Base-by-base conservation (phyloP, 163 green algal species). In the Prototheca cutis region DNA sequence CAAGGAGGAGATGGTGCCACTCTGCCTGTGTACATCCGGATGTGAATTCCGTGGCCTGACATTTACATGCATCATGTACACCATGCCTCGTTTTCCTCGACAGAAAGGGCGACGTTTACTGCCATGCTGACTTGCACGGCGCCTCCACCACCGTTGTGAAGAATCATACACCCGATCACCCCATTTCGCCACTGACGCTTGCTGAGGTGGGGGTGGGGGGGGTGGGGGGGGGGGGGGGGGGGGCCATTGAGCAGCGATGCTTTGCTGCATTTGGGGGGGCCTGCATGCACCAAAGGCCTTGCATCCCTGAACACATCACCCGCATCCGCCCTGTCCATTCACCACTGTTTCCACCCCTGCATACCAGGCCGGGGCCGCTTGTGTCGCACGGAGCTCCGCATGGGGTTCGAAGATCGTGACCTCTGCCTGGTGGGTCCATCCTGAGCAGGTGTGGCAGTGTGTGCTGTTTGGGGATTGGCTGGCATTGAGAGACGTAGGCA, bases 351-450 rank as follows among this genome's bases (percentile, higher is more conserved):
- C n/a, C n/a, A n/a, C n/a, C n/a, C n/a, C n/a, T n/a, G n/a, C n/a
- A 61, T 73, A 21, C 48, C 84, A 95, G 82, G 88, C 87, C 4
- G 90, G 89, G 13, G 70, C 64, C 52, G 84, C 84, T 0, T 89
- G 79, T 42, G 81, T 97, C 53, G 96, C 88, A 69, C 79, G 87
- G 58, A 87, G 69, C 32, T 60, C 78, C 19, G 90, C 88, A 7
- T 98, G 91, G 91, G 82, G 95, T 56, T 70, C 78, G 24, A 95
- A 96, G 67, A 79, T 95, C 7, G 80, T 95, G 3, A 95, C 88
- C 21, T 85, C 70, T 39, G 90, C 91, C 8, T 98, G 85, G 84
- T 98, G 91, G 91, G 88, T 96, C 40, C 60, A 91, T 60, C 71
- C 84, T 18, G 51, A 91, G 55, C 87, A 91, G 78, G 80, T 45